Evolutionary conservation across 495 filamentous ascomycete genomes (phyloP).

Genomic region (Penicillium egyptiacum): DNA sequence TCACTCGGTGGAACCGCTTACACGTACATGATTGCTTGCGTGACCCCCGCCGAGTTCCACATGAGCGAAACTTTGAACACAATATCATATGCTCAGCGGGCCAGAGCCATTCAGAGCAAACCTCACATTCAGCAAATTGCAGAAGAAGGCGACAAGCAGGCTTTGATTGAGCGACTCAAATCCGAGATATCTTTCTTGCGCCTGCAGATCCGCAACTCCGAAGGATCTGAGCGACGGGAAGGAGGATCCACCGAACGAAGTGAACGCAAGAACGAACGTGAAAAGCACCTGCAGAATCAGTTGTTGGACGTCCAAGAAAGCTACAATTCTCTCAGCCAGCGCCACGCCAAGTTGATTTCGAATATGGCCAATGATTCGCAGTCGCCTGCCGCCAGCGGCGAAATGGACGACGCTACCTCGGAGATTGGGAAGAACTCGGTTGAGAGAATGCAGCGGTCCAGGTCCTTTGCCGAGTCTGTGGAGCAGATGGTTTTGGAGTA

Average conservation of each 20-base stretch:
- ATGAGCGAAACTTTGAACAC: conserved; percentile 97
- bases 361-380: conserved; percentile 86
- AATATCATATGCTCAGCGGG: conserved; percentile 92
- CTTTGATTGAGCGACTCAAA: conserved; percentile 88
- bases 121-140: conserved; percentile 88
- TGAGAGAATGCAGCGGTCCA: conserved; percentile 88
- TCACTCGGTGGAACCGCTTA: conserved; percentile 97
- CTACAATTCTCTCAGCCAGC: conserved; percentile 83
- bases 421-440: conserved; percentile 75
- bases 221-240: conserved; percentile 62
- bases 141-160: conserved; percentile 94
- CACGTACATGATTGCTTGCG: conserved; percentile 99
- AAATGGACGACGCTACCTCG: conserved; percentile 57
- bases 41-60: conserved; percentile 95
- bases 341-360: conserved; percentile 92
- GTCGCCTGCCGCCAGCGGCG: conserved; percentile 58
- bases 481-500: conserved; percentile 97
- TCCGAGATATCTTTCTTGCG: conserved; percentile 92
- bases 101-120: conserved; percentile 95
- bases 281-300: conserved; percentile 91
- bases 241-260: conserved; percentile 61
- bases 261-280: conserved; percentile 80
- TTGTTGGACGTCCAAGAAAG: conserved; percentile 92
- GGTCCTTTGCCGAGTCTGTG: conserved; percentile 90
- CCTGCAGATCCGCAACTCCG: conserved; percentile 79